Evolutionary conservation across 202 grass and related monocot genomes (phyloP).

Genomic region (Musa balbisiana): DNA sequence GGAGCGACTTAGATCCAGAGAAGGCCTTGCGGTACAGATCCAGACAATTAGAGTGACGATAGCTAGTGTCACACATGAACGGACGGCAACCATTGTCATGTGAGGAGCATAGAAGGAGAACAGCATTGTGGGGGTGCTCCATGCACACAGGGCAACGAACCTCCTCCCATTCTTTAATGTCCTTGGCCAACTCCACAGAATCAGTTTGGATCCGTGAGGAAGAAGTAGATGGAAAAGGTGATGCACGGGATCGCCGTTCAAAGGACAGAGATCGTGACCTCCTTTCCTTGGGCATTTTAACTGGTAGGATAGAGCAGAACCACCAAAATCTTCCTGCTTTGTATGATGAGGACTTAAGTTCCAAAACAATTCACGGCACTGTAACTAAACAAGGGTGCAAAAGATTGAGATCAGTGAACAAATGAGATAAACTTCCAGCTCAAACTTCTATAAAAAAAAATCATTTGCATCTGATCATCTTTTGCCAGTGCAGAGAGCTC

Average conservation of each 20-base stretch:
- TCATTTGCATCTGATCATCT: neutral
- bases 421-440: neutral
- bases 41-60: slow-evolving; percentile 79
- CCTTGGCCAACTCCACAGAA: slow-evolving; percentile 16
- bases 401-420: neutral
- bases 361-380: neutral
- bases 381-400: neutral
- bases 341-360: neutral
- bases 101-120: slow-evolving; percentile 71
- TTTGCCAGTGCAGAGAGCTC: neutral
- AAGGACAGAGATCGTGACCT: neutral
- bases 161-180: slow-evolving; percentile 63
- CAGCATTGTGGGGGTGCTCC: slow-evolving; percentile 91
- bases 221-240: slow-evolving; percentile 5
- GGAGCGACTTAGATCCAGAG: slow-evolving; percentile 29
- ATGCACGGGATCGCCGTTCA: neutral
- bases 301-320: no score
- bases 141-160: slow-evolving; percentile 80
- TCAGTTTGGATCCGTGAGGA: neutral
- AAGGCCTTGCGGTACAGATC: slow-evolving; percentile 73
- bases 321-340: neutral
- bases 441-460: neutral
- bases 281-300: slow-evolving; percentile 1
- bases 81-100: slow-evolving; percentile 74
- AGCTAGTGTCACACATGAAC: slow-evolving; percentile 90